Evolutionary conservation across 148 eudicot genomes (phyloP).

Genomic region (Rhododendron mucronatum): DNA sequence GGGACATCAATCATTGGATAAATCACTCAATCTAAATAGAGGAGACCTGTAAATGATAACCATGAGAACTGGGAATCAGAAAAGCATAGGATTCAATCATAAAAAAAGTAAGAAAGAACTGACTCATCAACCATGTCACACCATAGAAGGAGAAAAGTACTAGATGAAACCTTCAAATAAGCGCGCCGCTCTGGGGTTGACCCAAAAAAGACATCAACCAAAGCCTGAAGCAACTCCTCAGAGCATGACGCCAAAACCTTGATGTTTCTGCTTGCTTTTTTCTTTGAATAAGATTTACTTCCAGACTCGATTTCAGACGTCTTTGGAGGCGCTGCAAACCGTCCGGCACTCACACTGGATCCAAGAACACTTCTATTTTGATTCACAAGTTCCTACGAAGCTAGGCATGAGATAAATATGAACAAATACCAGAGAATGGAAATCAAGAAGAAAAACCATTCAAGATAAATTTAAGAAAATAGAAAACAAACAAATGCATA

Average conservation of each 20-base stretch:
- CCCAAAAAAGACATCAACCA: slow-evolving; percentile 45
- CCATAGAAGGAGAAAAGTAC: background rate
- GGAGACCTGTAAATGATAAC: background rate
- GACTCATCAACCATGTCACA: background rate
- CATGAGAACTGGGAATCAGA: background rate
- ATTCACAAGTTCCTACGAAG: slow-evolving; percentile 64
- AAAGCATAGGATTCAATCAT: background rate
- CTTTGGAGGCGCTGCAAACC: slow-evolving; percentile 21
- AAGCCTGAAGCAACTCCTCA: slow-evolving; percentile 52
- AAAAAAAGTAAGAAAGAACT: background rate
- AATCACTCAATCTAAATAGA: background rate
- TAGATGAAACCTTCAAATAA: slow-evolving; percentile 49
- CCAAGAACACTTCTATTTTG: slow-evolving; percentile 38
- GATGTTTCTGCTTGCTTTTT: slow-evolving; percentile 46
- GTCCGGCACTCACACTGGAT: slow-evolving; percentile 27
- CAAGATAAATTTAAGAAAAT: background rate
- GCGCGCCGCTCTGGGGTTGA: slow-evolving; percentile 43
- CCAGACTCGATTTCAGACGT: slow-evolving; percentile 22
- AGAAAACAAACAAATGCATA: background rate
- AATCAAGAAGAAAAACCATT: background rate
- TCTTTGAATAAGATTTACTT: slow-evolving; percentile 37
- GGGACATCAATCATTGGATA: background rate
- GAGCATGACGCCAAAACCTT: slow-evolving; percentile 52
- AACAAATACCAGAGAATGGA: background rate
- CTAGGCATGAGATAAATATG: background rate